Evolutionary conservation across 164 flowering plant species (phyloP).

Genomic region (Liquidambar formosana): DNA sequence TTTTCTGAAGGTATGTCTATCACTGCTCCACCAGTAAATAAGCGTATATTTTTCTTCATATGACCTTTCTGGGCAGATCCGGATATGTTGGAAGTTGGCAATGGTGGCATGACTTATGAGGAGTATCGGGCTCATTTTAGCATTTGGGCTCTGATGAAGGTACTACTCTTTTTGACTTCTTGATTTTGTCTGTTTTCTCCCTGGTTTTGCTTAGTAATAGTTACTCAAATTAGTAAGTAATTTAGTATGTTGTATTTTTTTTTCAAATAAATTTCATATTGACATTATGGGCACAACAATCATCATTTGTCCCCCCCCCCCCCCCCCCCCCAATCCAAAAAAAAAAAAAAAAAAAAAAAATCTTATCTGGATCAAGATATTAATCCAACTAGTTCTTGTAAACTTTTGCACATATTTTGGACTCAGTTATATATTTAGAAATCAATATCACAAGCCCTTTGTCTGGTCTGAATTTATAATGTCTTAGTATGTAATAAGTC

Average conservation of each 20-base stretch:
- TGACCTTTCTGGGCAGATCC: constrained; percentile 56
- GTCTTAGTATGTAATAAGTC: too few relatives aligned
- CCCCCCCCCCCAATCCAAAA: too few relatives aligned
- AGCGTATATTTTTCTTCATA: not conserved
- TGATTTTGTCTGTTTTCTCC: not conserved
- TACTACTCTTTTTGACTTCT: constrained; percentile 10
- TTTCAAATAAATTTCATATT: too few relatives aligned
- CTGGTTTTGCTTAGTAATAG: not conserved
- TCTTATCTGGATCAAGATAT: too few relatives aligned
- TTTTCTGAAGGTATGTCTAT: not conserved
- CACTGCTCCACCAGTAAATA: not conserved
- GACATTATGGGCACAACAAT: too few relatives aligned
- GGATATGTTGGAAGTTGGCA: constrained; percentile 98
- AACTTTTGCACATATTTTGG: too few relatives aligned
- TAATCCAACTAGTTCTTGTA: too few relatives aligned
- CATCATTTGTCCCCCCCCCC: too few relatives aligned
- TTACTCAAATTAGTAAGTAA: not conserved
- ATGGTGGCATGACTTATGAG: constrained; percentile 87
- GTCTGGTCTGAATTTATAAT: too few relatives aligned
- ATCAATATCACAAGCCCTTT: too few relatives aligned
- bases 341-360: too few relatives aligned
- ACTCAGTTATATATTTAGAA: too few relatives aligned
- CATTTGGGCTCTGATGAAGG: constrained; percentile 99
- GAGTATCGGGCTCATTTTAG: constrained; percentile 95
- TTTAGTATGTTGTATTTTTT: not conserved